Evolutionary conservation across 192 early-diverging fungal genomes (phyloP).

Genomic region (Coemansia reversa): DNA sequence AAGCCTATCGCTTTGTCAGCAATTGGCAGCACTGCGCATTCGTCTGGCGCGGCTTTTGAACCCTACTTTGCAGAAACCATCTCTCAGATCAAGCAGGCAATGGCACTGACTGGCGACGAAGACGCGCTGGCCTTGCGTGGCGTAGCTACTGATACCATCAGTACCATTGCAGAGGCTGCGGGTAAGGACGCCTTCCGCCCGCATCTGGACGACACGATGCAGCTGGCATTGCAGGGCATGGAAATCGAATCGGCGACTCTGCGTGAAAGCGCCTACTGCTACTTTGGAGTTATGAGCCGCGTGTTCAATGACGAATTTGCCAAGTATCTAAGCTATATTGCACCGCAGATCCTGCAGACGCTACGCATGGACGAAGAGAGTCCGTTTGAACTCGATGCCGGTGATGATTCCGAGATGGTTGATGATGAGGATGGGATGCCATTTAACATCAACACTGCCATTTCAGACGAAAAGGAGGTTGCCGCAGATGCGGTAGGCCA

Average conservation of each 20-base stretch:
- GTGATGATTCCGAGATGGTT: constrained; percentile 35
- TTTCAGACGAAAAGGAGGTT: constrained; percentile 92
- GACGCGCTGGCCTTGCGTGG: constrained; percentile 73
- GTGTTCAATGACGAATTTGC: constrained; percentile 83
- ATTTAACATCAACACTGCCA: constrained; percentile 70
- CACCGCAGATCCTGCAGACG: constrained; percentile 78
- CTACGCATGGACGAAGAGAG: constrained; percentile 72
- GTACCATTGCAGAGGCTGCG: constrained; percentile 83
- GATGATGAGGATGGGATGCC: constrained; percentile 58
- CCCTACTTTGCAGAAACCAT: constrained; percentile 79
- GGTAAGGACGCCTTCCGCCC: constrained; percentile 81
- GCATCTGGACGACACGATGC: constrained; percentile 72
- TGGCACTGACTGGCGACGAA: constrained; percentile 71
- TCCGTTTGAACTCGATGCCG: constrained; percentile 22
- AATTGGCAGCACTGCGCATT: constrained; percentile 89
- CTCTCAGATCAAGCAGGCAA: constrained; percentile 66
- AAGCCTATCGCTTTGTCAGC: constrained; percentile 79
- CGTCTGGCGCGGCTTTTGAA: constrained; percentile 62
- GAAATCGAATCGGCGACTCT: constrained; percentile 70
- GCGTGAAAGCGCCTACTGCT: constrained; percentile 82
- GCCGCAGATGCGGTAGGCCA: constrained; percentile 87
- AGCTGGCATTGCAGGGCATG: constrained; percentile 74
- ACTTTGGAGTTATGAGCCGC: constrained; percentile 79
- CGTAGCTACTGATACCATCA: constrained; percentile 80
- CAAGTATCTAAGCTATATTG: constrained; percentile 69